phyloP scores from a whole-genome alignment of 345 rosid genomes.

The Laguncularia racemosa region DNA sequence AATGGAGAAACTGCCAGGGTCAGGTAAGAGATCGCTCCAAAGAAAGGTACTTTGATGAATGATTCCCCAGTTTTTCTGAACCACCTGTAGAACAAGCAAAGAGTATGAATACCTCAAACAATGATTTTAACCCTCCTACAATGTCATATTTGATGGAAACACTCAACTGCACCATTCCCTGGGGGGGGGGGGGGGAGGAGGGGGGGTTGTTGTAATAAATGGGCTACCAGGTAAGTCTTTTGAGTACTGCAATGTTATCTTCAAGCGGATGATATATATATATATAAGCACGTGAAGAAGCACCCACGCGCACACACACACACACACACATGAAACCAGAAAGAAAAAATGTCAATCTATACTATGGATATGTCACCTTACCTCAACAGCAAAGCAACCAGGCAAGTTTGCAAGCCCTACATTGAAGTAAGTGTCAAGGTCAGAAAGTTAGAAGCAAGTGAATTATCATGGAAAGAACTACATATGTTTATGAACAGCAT shows the following conservation, averaged over 20 bases:
- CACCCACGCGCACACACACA: too few relatives aligned
- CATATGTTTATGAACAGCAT: too few relatives aligned
- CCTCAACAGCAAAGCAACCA: slow-evolving; percentile 84
- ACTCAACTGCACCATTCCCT: too few relatives aligned
- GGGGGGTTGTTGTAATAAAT: too few relatives aligned
- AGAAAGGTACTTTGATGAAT: slow-evolving; percentile 71
- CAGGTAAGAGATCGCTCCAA: slow-evolving; percentile 79
- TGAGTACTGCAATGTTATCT: neutral
- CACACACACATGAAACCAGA: too few relatives aligned
- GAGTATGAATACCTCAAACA: too few relatives aligned
- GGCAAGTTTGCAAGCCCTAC: slow-evolving; percentile 99
- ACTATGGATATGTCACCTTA: slow-evolving; percentile 12
- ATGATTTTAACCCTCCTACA: too few relatives aligned
- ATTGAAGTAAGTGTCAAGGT: slow-evolving; percentile 14
- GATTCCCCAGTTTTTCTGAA: slow-evolving; percentile 61
- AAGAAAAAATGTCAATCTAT: too few relatives aligned
- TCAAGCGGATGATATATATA: neutral
- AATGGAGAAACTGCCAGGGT: slow-evolving; percentile 88
- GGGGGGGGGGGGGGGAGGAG: too few relatives aligned
- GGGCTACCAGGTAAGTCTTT: too few relatives aligned
- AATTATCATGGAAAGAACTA: neutral
- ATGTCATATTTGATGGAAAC: too few relatives aligned
- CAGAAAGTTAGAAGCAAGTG: slow-evolving; percentile 2
- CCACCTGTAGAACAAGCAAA: slow-evolving; percentile 46
- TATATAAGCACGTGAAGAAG: neutral